Conservation (phyloP, 768 basidiomycete genomes). For the Pholiota conissans region DNA sequence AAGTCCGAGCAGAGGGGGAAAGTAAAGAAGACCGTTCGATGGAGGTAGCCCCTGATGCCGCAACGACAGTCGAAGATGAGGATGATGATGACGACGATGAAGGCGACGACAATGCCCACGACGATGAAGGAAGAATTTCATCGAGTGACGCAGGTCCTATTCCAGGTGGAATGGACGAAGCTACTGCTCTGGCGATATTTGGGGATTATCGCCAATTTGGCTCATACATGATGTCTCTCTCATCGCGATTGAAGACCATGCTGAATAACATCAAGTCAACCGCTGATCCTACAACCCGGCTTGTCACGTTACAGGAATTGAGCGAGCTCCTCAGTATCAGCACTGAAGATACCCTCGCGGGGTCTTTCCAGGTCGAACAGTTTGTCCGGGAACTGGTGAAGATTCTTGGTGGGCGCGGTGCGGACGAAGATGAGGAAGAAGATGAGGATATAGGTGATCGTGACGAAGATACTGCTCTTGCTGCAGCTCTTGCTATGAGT, state of each 20-base stretch:
- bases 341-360: constrained; percentile 95
- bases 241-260: constrained; percentile 86
- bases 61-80: constrained; percentile 32
- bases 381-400: constrained; percentile 91
- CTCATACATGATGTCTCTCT: constrained; percentile 90
- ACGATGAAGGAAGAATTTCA: constrained; percentile 35
- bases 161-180: constrained; percentile 62
- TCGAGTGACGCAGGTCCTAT: constrained; percentile 42
- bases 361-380: constrained; percentile 92
- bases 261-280: constrained; percentile 84
- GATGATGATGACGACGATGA: constrained; percentile 49
- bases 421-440: constrained; percentile 71
- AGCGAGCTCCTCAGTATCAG: constrained; percentile 94
- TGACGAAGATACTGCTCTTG: constrained; percentile 86
- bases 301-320: constrained; percentile 90
- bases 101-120: constrained; percentile 47
- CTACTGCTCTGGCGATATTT: constrained; percentile 76
- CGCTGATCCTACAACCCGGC: constrained; percentile 82
- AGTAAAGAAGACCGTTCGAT: constrained; percentile 18
- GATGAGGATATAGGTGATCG: constrained; percentile 67
- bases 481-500: constrained; percentile 85
- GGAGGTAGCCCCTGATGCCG: constrained; percentile 7
- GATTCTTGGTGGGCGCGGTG: constrained; percentile 81
- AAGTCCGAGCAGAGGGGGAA: constrained; percentile 29
- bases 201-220: constrained; percentile 88